Base-by-base conservation (phyloP, 208 protist species). In the Angomonas deanei region DNA sequence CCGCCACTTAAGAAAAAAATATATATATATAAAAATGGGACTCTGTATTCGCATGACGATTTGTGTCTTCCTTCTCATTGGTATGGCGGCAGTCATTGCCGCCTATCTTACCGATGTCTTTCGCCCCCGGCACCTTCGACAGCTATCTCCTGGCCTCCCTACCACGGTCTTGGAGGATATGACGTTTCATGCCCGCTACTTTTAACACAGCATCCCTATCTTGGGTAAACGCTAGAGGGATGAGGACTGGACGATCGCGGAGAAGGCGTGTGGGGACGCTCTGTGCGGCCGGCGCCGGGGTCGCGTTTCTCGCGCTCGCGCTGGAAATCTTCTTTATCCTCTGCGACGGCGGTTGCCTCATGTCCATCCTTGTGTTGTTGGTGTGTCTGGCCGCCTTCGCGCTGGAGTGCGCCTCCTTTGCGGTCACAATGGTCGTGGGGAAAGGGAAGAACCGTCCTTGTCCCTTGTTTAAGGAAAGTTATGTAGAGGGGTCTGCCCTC, bases 401-500 rank as follows among this genome's bases (percentile, higher is more conserved):
- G 2, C 64, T 54, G 26, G 21, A 46, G 0, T 39, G 46, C 1
- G 56, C 63, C 17, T 11, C 31, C 3, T 13, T 75, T 8, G 70
- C 55, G 1, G 36, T 63, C 38, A 53, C 28, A 3, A 32, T 56
- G 0, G 17, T 38, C 4, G 30, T 47, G 5, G 68, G 52, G 57
- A 39, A 39, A 10, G 65, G 19, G 57, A 48, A 47, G 32, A 57
- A 42, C 15, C 36, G 69, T 4, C 38, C 17, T 26, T 26, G 42
- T 10, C 56, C 32, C 8, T 47, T 28, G 1, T 42, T 60, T 3
- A 26, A 42, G 28, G 19, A 28, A 15, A n/a, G 10, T 31, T 6
- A 8, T 31, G 36, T 42, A 31, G 55, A 60, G 34, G 71, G 64
- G 19, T 76, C 67, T 38, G 57, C 48, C 21, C 52, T 65, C 28